phyloP scores from a whole-genome alignment of 164 flowering plant genomes.

The grape (Vitis vinifera) region DNA sequence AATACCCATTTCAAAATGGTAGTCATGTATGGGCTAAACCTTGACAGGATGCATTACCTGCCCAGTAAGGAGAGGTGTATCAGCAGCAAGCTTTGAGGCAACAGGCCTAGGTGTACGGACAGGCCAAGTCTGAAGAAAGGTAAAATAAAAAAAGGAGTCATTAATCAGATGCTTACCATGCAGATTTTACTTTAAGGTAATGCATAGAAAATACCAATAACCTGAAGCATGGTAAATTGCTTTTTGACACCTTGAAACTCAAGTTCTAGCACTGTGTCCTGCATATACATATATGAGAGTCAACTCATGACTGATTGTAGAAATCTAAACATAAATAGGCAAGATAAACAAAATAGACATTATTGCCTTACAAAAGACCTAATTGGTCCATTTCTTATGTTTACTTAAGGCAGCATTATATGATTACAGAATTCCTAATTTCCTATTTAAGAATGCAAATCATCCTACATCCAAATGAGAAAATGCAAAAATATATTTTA shows the following conservation, averaged over 20 bases:
- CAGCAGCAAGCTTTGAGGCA: constrained; percentile 96
- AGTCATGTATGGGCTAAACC: no score
- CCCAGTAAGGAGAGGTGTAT: constrained; percentile 97
- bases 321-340: no score
- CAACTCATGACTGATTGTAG: no score
- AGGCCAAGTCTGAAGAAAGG: constrained; percentile 83
- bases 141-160: background rate
- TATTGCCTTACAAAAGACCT: no score
- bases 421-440: no score
- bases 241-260: constrained; percentile 99
- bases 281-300: constrained; percentile 18
- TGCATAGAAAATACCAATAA: constrained; percentile 16
- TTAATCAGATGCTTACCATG: no score
- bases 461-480: no score
- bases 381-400: no score
- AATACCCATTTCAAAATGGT: background rate
- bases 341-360: no score
- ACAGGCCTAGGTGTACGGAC: constrained; percentile 99
- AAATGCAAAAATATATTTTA: no score
- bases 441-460: no score
- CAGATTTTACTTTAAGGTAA: background rate
- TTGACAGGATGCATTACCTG: constrained; percentile 51
- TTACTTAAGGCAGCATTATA: no score
- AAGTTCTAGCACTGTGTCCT: constrained; percentile 97
- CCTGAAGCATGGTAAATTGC: constrained; percentile 97